Evolutionary conservation across 441 rosid species (phyloP), one percentile per base, ranked within the genome.

Genomic region (Populus tomentosa): DNA sequence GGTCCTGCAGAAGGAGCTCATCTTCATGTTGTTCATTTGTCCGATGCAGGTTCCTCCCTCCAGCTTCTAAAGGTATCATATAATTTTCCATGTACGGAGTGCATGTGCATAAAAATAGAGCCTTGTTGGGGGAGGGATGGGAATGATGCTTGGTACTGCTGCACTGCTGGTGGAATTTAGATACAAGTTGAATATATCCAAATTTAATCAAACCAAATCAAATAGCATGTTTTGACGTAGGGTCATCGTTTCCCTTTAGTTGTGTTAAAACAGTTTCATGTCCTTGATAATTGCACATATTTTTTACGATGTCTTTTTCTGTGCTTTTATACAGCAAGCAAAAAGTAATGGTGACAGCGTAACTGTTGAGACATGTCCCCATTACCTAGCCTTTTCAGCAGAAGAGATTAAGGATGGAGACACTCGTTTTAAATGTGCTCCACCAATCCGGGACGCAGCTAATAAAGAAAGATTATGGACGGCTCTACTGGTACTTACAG

Each of bases 391-490:
- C 71, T 92, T 94, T 82, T 87, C 98, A 76, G 90, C 98, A 38
- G 99, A 96, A 82, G 98, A 94, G 86, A 96, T 96, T 75, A 82
- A 64, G 64, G 89, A 92, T 77, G 97, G 99, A 59, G 99, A 94
- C 78, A 94, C 99, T 72, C 97, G 98, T 67, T 94, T 92, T 78
- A 96, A 96, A 83, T 96, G 98, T 84, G 87, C 98, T 50, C 97
- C 99, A 7, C 99, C 99, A 14, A 91, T 96, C 76, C 97, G 98
- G 10, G 87, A 90, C 74, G 81, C 89, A 63, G 84, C 88, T 77
- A 96, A 96, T 72, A 89, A 85, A 84, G 98, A 92, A 75, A 89
- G 86, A 50, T 74, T 96, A 72, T 96, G 99, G 99, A 88, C 85
- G 77, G 99, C 99, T 83, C 79, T 96, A 70, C 78, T 90, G 97